A percentile compares a stretch with the other conserved stretches of the same genome.
Evolutionary conservation across 2,329 filamentous ascomycete genomes (phyloP).

Genomic region (Verticillium tricorpus): DNA sequence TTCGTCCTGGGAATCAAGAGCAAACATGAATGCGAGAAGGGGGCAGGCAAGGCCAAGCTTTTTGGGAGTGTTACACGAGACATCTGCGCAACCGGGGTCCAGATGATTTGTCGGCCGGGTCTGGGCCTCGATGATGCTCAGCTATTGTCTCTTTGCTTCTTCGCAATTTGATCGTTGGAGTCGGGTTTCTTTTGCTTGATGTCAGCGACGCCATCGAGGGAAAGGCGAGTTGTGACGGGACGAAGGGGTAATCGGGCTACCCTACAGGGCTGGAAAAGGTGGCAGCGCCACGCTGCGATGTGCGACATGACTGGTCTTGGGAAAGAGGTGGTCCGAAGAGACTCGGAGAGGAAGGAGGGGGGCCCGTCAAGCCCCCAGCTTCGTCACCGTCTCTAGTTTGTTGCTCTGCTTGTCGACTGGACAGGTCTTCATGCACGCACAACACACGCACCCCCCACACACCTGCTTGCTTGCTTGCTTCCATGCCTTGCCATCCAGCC

Average conservation of each 20-base stretch:
- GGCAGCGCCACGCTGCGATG: not conserved
- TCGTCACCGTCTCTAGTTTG: too few species aligned
- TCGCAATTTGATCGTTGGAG: too few species aligned
- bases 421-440: too few species aligned
- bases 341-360: not conserved
- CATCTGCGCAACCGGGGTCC: not conserved
- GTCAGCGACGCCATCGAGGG: not conserved
- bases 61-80: not conserved
- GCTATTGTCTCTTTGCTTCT: not conserved
- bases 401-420: too few species aligned
- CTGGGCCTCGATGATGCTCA: not conserved
- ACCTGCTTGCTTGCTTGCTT: too few species aligned
- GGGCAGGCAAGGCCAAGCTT: not conserved
- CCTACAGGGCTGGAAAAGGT: not conserved
- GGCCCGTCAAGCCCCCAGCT: too few species aligned
- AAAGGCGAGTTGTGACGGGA: not conserved
- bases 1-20: not conserved
- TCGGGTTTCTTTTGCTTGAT: not conserved
- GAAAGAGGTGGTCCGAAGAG: not conserved
- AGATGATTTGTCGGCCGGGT: not conserved
- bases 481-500: too few species aligned
- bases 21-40: not conserved
- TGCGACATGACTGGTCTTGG: not conserved
- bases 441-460: too few species aligned
- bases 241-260: not conserved